Base-by-base conservation (phyloP, 257 asterid species). In the Datura wrightii region DNA sequence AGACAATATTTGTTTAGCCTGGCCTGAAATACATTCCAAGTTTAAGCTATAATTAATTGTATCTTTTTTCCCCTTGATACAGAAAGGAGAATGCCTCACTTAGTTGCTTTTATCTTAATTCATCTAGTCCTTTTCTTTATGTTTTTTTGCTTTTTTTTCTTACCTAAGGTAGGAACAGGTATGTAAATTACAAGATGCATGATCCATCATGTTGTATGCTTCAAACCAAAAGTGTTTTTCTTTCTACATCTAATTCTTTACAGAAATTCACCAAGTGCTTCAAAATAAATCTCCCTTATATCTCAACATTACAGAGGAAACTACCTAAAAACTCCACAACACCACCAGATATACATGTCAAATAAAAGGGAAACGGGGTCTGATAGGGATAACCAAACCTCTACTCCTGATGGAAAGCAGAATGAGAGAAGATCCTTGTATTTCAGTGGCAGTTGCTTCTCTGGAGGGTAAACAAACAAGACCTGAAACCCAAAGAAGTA, bases 401-500 rank as follows among this genome's bases (percentile, higher is more conserved):
- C 99, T 59, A 97, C 94, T 85, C 99, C 99, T 7, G 93, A 93
- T 83, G 99, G 99, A 87, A 97, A 97, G 89, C 99, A 97, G 89
- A 94, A 97, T 5, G 99, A 97, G 72, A 97, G 95, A 83, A 97
- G 99, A 92, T 97, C 99, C 93, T 94, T 95, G 91, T 93, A 92
- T 86, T 95, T 97, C 81, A 97, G 92, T 14, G 99, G 99, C 89
- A 95, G 90, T 90, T 94, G 94, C 83, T 97, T 97, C 84, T 95
- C 99, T 24, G 99, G 99, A 58, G 99, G 99, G 92, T 97, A 97
- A 83, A 94, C 99, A 89, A 97, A 97, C 89, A 97, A 89, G 90
- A 97, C 98, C 99, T 97, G 93, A 84, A 90, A 92, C 71, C 80
- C 90, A 83, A 83, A 82, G 10, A 88, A 50, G 88, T 79, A 78